Conservation (phyloP, 306 rosid species). For the Biancaea sappan region DNA sequence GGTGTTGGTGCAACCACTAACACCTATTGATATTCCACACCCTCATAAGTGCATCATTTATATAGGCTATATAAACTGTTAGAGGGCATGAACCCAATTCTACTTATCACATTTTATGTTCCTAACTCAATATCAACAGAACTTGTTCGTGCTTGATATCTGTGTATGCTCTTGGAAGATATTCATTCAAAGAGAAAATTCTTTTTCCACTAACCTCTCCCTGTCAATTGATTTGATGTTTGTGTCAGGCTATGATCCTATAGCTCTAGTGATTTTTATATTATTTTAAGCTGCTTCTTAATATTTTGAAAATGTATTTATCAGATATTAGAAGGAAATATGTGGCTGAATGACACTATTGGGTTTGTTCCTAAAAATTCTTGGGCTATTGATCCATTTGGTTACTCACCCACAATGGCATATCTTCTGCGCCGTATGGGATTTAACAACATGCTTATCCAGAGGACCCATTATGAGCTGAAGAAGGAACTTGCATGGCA, state of each 20-base stretch:
- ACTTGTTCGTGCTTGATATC: not conserved
- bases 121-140: not conserved
- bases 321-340: conserved; percentile 93
- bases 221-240: conserved; percentile 2
- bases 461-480: conserved; percentile 96
- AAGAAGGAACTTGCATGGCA: conserved; percentile 93
- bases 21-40: not conserved
- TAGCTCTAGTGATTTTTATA: conserved; percentile 14
- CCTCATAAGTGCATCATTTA: not conserved
- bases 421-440: conserved; percentile 99
- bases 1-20: conserved; percentile 4
- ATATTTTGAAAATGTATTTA: conserved; percentile 40
- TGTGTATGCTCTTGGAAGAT: not conserved
- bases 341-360: conserved; percentile 92
- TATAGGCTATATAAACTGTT: not conserved
- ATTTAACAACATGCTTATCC: conserved; percentile 97
- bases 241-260: conserved; percentile 3
- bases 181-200: conserved; percentile 1
- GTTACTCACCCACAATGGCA: conserved; percentile 98
- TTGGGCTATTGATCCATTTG: conserved; percentile 99
- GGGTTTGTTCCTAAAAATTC: conserved; percentile 93
- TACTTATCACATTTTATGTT: not conserved
- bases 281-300: conserved; percentile 31
- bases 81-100: not conserved
- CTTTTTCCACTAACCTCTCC: conserved; percentile 4